Percentiles rank a stretch among this genome's conserved stretches.
Conservation (phyloP, 257 asterid species). For the Solanum peruvianum region DNA sequence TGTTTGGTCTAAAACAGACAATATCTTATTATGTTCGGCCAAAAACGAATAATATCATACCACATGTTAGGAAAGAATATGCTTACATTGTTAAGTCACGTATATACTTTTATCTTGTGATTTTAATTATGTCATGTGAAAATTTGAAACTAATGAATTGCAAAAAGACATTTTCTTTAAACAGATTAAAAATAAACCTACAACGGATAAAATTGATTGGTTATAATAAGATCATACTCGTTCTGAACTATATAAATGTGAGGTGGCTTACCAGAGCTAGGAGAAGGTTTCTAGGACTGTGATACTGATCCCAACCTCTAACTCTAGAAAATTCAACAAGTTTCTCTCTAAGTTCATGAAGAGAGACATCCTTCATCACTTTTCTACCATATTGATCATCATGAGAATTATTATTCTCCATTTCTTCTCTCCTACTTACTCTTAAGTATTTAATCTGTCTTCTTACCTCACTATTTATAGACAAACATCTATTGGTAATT, state of each 20-base stretch:
- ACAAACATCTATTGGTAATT: background rate
- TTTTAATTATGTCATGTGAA: background rate
- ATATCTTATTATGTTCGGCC: background rate
- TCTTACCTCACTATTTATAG: slow-evolving; percentile 18
- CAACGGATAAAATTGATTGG: background rate
- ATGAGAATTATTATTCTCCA: slow-evolving; percentile 24
- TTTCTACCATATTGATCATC: slow-evolving; percentile 10
- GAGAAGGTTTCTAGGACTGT: slow-evolving; percentile 57
- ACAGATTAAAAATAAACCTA: background rate
- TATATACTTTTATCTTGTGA: background rate
- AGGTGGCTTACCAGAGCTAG: slow-evolving; percentile 40
- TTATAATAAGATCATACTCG: background rate
- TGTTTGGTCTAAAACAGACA: no score
- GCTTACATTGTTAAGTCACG: background rate
- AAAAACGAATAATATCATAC: background rate
- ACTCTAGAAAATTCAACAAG: slow-evolving; percentile 42
- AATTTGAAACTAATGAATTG: background rate
- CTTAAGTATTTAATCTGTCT: background rate
- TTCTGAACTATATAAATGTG: background rate
- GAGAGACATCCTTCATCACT: slow-evolving; percentile 40
- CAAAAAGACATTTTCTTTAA: background rate
- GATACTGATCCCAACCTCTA: slow-evolving; percentile 53
- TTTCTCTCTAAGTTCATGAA: slow-evolving; percentile 37
- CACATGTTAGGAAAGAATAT: background rate
- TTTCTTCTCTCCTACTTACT: background rate